These are phyloP conservation scores for Sonneratia alba DNA, from an alignment of 345 rosid species.

Conservation along the genomic window DNA sequence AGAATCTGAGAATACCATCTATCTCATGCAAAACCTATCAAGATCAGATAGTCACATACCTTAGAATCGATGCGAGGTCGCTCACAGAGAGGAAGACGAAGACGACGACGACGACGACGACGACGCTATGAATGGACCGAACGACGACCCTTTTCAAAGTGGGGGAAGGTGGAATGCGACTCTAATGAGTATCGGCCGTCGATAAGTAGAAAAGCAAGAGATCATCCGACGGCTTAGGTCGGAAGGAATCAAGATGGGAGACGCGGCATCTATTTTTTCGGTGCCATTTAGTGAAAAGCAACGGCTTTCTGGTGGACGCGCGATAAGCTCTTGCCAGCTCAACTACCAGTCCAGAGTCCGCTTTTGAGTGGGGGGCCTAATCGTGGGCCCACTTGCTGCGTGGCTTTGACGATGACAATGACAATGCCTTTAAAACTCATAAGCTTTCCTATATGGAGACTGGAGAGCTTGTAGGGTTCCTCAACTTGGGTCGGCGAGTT, in stretches of 20 bases:
- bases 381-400: too few species aligned
- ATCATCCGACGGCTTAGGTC: neutral
- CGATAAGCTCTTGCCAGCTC: neutral
- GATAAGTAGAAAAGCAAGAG: neutral
- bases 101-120: neutral
- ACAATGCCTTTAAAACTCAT: too few species aligned
- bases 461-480: too few species aligned
- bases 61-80: constrained; percentile 4
- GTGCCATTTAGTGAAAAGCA: neutral
- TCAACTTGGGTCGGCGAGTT: too few species aligned
- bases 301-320: neutral
- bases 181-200: neutral
- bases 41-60: neutral
- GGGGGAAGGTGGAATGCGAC: neutral
- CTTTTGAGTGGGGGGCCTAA: too few species aligned
- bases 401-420: too few species aligned
- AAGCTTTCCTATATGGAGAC: too few species aligned
- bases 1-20: neutral
- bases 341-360: neutral
- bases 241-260: neutral
- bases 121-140: neutral
- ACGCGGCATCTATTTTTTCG: neutral
- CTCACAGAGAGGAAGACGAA: neutral
- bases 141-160: neutral
- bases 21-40: neutral